These are phyloP conservation scores for Heterobasidion occidentale DNA, from an alignment of 1,284 basidiomycete species.

Conservation along the genomic window DNA sequence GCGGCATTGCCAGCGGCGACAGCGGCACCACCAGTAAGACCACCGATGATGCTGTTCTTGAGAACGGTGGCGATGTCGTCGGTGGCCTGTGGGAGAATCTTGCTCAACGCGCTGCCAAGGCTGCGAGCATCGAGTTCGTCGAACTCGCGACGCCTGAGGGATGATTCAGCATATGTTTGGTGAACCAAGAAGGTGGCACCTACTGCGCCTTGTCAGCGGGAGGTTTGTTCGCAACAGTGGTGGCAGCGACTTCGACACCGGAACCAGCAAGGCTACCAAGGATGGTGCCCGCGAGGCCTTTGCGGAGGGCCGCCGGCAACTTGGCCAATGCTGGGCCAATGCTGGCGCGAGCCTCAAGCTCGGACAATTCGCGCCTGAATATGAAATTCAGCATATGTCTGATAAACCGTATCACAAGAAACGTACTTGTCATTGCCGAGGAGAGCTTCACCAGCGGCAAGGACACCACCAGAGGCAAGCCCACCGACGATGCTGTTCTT, in stretches of 20 bases:
- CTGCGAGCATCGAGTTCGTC: neutral
- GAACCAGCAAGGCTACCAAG: neutral
- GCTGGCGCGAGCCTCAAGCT: neutral
- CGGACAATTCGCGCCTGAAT: neutral
- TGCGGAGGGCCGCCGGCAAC: neutral
- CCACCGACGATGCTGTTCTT: neutral
- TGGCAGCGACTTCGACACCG: neutral
- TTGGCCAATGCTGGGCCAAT: too few relatives aligned
- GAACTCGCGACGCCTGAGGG: neutral
- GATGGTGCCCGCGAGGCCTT: neutral
- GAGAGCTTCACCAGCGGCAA: neutral
- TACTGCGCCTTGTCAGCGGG: too few relatives aligned
- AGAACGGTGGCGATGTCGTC: neutral
- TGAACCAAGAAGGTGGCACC: too few relatives aligned
- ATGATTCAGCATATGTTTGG: too few relatives aligned
- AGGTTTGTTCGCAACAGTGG: neutral
- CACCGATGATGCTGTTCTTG: neutral
- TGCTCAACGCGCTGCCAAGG: neutral
- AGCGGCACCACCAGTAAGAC: neutral
- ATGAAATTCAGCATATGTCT: neutral
- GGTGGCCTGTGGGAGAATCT: neutral
- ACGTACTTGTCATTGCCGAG: neutral
- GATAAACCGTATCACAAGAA: neutral
- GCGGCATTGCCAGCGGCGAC: neutral
- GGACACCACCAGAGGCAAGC: neutral